Evolutionary conservation across 164 flowering plant genomes (phyloP), one percentile per base, ranked within the genome.

Genomic region (Magnolia sinica): DNA sequence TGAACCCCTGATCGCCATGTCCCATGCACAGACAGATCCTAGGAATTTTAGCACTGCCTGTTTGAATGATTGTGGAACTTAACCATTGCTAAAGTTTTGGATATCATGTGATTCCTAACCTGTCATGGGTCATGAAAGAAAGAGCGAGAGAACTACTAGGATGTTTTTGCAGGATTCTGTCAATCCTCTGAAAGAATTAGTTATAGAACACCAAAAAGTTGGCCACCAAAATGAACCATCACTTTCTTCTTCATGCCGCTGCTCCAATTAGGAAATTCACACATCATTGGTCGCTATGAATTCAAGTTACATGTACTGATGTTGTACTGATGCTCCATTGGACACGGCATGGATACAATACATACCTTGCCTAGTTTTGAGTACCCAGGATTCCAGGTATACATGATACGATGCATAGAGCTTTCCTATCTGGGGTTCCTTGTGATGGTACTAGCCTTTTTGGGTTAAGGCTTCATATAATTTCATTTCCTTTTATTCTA

Each of bases 61-160:
- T 68, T 29, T 68, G 19, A 29, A 13, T 68, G 5, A 68, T 37
- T 37, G 18, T 68, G 70, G 24, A 68, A 5, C 49, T 27, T 22
- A 8, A 14, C 73, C 55, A 10, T 49, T 49, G 59, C n/a, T 8
- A 69, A 18, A 13, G 50, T 13, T 13, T 49, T 68, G 50, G 49
- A 68, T 37, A 27, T 68, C 50, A 24, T 68, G 71, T 68, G 27
- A 68, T 68, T n/a, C 49, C 73, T 49, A 13, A 20, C 73, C 18
- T 50, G 14, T 24, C 2, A 2, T 16, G 45, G 29, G 71, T 31
- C 8, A 31, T 4, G 19, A 27, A 68, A 16, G 31, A 29, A 68
- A 29, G 2, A 29, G 8, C 14, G 71, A 14, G 45, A 65, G 37
- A 65, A 65, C 29, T 7, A 65, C 68, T 23, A 4, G 29, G 9